A percentile compares a stretch with the other conserved stretches of the same genome.
Evolutionary conservation across 441 rosid genomes (phyloP).

Genomic region (Adansonia gregorii): DNA sequence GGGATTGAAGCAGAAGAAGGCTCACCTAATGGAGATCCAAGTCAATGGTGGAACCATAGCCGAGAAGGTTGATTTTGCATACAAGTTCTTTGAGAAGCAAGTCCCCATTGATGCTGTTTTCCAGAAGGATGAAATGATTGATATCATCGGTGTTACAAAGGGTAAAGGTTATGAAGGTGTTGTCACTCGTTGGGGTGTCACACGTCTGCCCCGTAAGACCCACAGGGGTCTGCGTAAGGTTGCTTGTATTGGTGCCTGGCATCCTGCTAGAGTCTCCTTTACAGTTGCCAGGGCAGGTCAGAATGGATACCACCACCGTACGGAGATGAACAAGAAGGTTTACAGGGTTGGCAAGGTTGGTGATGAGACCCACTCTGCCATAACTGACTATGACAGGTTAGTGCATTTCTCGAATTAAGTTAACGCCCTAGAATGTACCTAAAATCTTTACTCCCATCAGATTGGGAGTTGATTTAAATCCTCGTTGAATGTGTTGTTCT

Average conservation of each 20-base stretch:
- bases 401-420: too few relatives aligned
- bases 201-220: constrained; percentile 93
- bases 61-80: constrained; percentile 81
- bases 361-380: constrained; percentile 66
- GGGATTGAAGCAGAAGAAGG: constrained; percentile 94
- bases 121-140: constrained; percentile 97
- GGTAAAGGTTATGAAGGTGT: constrained; percentile 97
- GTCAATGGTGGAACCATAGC: too few relatives aligned
- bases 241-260: constrained; percentile 99
- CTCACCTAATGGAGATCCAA: too few relatives aligned
- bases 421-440: too few relatives aligned
- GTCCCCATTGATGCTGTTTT: constrained; percentile 79
- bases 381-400: constrained; percentile 87
- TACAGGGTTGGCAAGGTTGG: constrained; percentile 81
- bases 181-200: constrained; percentile 98
- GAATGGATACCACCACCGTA: constrained; percentile 94
- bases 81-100: constrained; percentile 87
- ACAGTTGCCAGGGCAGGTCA: constrained; percentile 97
- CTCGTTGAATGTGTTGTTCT: too few relatives aligned
- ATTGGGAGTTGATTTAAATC: too few relatives aligned
- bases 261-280: constrained; percentile 93
- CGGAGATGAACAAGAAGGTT: constrained; percentile 90
- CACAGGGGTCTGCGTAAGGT: constrained; percentile 96
- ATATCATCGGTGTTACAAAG: constrained; percentile 89
- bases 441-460: too few relatives aligned